Evolutionary conservation across 176 grass and related monocot genomes (phyloP).

Genomic region (Carex kokanica): DNA sequence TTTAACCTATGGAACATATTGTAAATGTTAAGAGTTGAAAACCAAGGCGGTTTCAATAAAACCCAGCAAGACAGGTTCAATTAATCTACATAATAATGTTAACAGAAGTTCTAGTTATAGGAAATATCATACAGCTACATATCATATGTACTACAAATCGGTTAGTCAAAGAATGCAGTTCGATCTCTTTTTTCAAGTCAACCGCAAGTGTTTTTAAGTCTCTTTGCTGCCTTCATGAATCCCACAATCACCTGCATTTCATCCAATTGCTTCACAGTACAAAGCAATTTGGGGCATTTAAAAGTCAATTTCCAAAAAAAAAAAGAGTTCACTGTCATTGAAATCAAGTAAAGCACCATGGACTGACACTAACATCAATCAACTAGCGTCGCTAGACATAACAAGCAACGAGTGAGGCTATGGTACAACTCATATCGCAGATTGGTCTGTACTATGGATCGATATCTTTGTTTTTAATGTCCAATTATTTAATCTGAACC

Average conservation of each 20-base stretch:
- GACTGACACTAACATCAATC: background rate
- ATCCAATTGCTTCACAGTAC: conserved; percentile 72
- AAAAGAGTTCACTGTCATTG: background rate
- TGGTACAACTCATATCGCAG: too few species aligned
- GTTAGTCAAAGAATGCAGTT: conserved; percentile 46
- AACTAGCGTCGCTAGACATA: background rate
- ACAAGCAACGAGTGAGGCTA: too few species aligned
- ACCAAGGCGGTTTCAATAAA: background rate
- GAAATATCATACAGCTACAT: conserved; percentile 62
- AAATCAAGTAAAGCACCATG: background rate
- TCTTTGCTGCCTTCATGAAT: conserved; percentile 78
- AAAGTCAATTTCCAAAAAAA: conserved; percentile 13
- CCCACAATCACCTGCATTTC: conserved; percentile 67
- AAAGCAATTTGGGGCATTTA: conserved; percentile 39
- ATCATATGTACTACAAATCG: conserved; percentile 45
- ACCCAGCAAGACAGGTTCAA: background rate
- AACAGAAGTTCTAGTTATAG: background rate
- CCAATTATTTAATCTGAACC: too few species aligned
- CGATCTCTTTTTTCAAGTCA: conserved; percentile 16
- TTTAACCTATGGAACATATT: background rate
- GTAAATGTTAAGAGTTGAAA: background rate
- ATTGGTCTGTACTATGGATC: too few species aligned
- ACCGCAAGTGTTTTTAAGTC: conserved; percentile 51
- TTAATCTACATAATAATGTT: conserved; percentile 5
- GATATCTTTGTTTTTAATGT: too few species aligned